Base-by-base conservation (phyloP, 1,284 basidiomycete species). In the Rhodotorula sp. region DNA sequence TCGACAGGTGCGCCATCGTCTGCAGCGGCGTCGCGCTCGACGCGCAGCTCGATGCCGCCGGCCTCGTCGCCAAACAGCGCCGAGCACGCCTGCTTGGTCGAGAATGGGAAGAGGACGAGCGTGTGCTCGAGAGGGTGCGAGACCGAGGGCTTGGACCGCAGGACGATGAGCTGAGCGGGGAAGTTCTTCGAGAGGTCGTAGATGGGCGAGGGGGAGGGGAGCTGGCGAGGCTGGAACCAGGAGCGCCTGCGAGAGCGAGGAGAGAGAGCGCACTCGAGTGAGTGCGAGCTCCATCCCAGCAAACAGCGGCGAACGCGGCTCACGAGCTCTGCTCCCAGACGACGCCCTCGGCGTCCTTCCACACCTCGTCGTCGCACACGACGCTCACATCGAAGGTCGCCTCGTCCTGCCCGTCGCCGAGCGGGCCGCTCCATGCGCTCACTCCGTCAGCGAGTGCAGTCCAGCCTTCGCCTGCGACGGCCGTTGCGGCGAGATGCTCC, bases 51-150 rank as follows among this genome's bases (percentile, higher is more conserved):
- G 49, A 67, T 21, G 21, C 34, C 45, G 7, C 45, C 54, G 21
- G 2, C 14, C 3, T 34, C 49, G 59, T 49, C 44, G 49, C 64
- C 73, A 57, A 70, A 64, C 3, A 77, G 61, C 7, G 68, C 60
- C 16, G 68, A 66, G 23, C 60, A 66, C 42, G 67, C 66, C 10
- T 55, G 23, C 16, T 45, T 10, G 1, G 69, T 68, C 23, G 70
- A 70, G 41, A 77, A 67, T 12, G 76, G 76, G 34, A 72, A 66
- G 55, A 70, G 49, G 45, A 72, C 71, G 45, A 76, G 54, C 25
- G 66, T 54, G 5, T 57, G 54, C 13, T 45, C 25, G 45, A 21
- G 16, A 2, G 56, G 54, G 16, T 56, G 55, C 9, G 61, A 19
- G 3, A 41, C 25, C 16, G 62, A n/a, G 9, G 69, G 25, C 1